Evolutionary conservation across 805 yeast genomes (phyloP), one percentile per base, ranked within the genome.

Genomic region (Yarrowia sp.): DNA sequence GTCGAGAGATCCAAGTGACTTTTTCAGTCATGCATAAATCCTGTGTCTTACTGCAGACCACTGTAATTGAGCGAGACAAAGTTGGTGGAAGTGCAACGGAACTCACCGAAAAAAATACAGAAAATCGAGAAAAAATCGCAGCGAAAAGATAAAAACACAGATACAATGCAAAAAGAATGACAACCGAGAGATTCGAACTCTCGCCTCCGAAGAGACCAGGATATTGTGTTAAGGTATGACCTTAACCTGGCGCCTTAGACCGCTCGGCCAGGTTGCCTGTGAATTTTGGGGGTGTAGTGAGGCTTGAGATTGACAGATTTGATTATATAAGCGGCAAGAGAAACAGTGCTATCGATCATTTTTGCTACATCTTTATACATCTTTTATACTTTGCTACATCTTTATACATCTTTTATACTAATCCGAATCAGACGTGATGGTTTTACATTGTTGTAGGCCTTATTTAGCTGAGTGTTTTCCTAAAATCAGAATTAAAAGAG

Each of bases 231-330:
- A 51, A 51, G 59, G 43, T 22, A 9, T 51, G 16, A 51, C 66
- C 56, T 64, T 62, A 38, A 54, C 58, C 65, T 36, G 62, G 56
- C 66, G 62, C 62, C 62, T 56, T 56, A 56, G 62, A 56, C 62
- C 62, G 41, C 62, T 56, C 62, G 62, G 62, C 66, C 46, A 63
- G 51, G 49, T 51, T 51, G 59, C 59, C 59, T 11, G 59, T 51
- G 59, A 12, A 9, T 11, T 48, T 21, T 32, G 17, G 26, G 52
- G 52, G 38, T 11, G 26, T 11, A 16, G 35, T 4, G 9, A 24
- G 12, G 12, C n/a, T 2, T 1, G 14, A 8, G 22, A 17, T 4
- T n/a, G 51, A 28, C 32, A 26, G 2, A 8, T 0, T 16, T 28
- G 36, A 8, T 46, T 46, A 46, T 30, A 17, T 46, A 46, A 44